Percentiles rank a stretch among this genome's conserved stretches.
Evolutionary conservation across 2,329 filamentous ascomycete genomes (phyloP).

Genomic region (Capronia coronata): DNA sequence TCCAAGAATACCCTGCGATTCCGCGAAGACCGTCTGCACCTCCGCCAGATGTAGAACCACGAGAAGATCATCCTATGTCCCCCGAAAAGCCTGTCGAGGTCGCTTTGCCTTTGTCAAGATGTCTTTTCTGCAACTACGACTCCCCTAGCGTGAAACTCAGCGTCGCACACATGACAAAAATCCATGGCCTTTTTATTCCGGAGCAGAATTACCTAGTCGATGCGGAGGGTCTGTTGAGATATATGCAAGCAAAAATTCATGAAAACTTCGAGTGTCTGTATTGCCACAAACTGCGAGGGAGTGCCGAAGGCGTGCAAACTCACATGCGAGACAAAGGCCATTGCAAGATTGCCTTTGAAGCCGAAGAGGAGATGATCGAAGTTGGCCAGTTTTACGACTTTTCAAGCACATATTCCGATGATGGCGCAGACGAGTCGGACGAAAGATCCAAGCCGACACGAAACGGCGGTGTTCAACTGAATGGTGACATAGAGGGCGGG

Average conservation of each 20-base stretch:
- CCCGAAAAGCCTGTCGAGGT: constrained; percentile 22
- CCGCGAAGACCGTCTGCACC: constrained; percentile 38
- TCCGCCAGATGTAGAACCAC: constrained; percentile 33
- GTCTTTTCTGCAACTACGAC: constrained; percentile 87
- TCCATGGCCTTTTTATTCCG: constrained; percentile 93
- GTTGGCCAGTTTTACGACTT: constrained; percentile 98
- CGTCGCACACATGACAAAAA: constrained; percentile 79
- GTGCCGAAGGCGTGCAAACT: constrained; percentile 74
- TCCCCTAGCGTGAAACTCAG: constrained; percentile 72
- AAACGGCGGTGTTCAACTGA: constrained; percentile 57
- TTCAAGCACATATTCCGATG: constrained; percentile 86
- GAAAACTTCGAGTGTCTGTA: constrained; percentile 78
- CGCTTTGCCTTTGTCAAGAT: constrained; percentile 49
- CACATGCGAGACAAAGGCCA: constrained; percentile 97
- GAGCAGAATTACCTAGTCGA: constrained; percentile 79
- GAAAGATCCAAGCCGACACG: constrained; percentile 47
- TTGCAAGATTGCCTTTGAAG: constrained; percentile 90
- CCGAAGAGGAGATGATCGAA: constrained; percentile 82
- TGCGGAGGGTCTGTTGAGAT: constrained; percentile 69
- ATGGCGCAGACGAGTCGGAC: constrained; percentile 53
- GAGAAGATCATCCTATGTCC: constrained; percentile 36
- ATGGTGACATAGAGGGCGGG: constrained; percentile 38
- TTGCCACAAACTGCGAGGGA: constrained; percentile 77
- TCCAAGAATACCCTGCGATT: constrained; percentile 46
- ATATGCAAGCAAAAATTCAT: constrained; percentile 72